Evolutionary conservation across 805 yeast species (phyloP).

Genomic region (Candida caryicola): DNA sequence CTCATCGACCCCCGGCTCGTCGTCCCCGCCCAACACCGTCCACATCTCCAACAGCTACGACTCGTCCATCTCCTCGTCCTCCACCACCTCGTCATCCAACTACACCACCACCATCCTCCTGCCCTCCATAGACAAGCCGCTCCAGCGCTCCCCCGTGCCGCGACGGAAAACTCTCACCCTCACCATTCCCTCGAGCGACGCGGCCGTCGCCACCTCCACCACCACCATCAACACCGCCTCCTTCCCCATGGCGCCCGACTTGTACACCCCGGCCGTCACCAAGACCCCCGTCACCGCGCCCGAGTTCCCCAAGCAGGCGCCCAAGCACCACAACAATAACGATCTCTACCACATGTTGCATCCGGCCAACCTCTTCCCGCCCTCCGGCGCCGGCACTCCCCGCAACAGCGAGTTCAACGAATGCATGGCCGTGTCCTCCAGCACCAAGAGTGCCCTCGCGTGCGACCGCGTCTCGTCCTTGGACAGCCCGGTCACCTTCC

Average conservation of each 20-base stretch:
- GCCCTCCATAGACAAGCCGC: conserved; percentile 8
- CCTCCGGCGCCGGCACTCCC: neutral
- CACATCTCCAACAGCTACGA: neutral
- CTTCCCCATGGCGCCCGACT: neutral
- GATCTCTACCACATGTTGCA: neutral
- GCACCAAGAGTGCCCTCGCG: neutral
- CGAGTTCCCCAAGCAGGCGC: neutral
- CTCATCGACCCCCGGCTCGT: conserved; percentile 11
- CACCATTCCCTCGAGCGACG: conserved; percentile 11
- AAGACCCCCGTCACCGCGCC: conserved; percentile 13
- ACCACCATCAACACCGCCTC: conserved; percentile 1
- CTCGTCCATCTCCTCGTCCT: conserved; percentile 1
- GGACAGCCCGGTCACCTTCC: neutral
- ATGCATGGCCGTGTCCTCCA: neutral
- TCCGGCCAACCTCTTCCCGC: neutral
- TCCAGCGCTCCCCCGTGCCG: conserved; percentile 11
- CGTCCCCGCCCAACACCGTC: conserved; percentile 2
- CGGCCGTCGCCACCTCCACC: neutral
- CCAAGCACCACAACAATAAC: neutral
- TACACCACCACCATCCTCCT: conserved; percentile 7
- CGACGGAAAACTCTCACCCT: conserved; percentile 16
- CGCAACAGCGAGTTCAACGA: neutral
- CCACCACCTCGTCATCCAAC: conserved; percentile 5
- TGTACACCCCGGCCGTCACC: conserved; percentile 19
- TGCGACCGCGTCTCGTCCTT: neutral